Evolutionary conservation across 2,329 filamentous ascomycete species (phyloP), one percentile per base, ranked within the genome.

Genomic region (Penicillium sp.): DNA sequence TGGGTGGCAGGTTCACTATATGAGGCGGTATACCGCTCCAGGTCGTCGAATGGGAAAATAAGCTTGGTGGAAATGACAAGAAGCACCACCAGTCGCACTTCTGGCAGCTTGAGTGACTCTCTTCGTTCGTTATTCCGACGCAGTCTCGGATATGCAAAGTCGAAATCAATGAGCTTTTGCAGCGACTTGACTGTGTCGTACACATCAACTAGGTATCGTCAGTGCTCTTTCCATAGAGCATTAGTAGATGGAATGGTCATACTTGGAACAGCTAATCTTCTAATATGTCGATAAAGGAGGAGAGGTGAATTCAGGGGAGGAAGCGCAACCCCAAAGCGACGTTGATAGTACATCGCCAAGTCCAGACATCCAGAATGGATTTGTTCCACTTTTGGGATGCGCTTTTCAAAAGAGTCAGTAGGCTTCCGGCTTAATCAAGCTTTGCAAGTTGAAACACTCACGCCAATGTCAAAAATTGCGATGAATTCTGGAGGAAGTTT

Each of bases 21-120:
- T 15, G 74, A 75, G 31, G 64, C 68, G 6, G 78, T 79, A 57
- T 75, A 73, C 37, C 84, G 74, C 45, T 75, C 67, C 10, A 77
- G 61, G 20, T 74, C 72, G 60, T 89, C 82, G 39, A 95, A 82
- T 0, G 92, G 89, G 60, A 89, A 90, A 18, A 87, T 75, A 2
- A 95, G 68, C 61, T 96, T 96, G 3, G 86, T 83, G 3, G 87
- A 82, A 12, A 95, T 77, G 2, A 95, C 74, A 3, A 95, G 68
- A 3, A 89, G 73, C 3, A 84, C 78, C 47, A 89, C 75, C 1
- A 96, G 72, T 38, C 87, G 80, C 5, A 88, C 75, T 62, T 97
- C 93, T 0, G 93, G 89, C 54, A 86, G 79, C 44, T 82, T 75
- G 7, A 79, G 70, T 24, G 76, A 56, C 32, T 58, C 62, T 28